Percentiles rank a stretch among this genome's conserved stretches.
phyloP scores from a whole-genome alignment of 2,329 filamentous ascomycete species.

The Cyclaneusma minus region DNA sequence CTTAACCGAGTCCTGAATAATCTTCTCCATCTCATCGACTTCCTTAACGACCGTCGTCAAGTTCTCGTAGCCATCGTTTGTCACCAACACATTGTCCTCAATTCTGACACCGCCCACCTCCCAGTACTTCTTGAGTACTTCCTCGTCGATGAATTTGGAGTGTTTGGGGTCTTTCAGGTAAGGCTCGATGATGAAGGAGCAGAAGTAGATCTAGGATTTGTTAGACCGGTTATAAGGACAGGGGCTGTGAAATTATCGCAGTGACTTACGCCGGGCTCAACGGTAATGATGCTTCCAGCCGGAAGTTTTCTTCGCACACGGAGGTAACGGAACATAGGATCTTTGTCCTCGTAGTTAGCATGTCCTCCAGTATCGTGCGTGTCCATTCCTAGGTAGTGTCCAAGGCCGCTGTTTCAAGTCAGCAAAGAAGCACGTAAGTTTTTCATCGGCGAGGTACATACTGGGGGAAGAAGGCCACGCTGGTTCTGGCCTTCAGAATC shows the following conservation, averaged over 20 bases:
- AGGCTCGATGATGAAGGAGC: conserved; percentile 71
- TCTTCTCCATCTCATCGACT: conserved; percentile 38
- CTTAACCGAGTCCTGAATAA: conserved; percentile 14
- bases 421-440: too few species aligned
- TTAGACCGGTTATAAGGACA: background rate
- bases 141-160: conserved; percentile 59
- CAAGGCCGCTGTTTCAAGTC: too few species aligned
- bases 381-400: conserved; percentile 85
- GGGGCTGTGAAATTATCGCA: conserved; percentile 1
- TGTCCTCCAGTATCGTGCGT: conserved; percentile 78
- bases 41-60: conserved; percentile 59
- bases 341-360: conserved; percentile 61
- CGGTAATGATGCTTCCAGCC: conserved; percentile 73
- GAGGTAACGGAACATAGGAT: conserved; percentile 77
- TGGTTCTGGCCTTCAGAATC: conserved; percentile 65
- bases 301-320: conserved; percentile 63
- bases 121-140: conserved; percentile 67
- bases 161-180: conserved; percentile 60
- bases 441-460: too few species aligned
- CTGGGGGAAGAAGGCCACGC: conserved; percentile 85
- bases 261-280: conserved; percentile 68
- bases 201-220: conserved; percentile 66
- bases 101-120: conserved; percentile 60
- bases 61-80: conserved; percentile 52
- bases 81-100: conserved; percentile 61